Percentiles rank a stretch among this genome's conserved stretches.
phyloP scores from a whole-genome alignment of 768 basidiomycete species.

The Lactarius sanguifluus region DNA sequence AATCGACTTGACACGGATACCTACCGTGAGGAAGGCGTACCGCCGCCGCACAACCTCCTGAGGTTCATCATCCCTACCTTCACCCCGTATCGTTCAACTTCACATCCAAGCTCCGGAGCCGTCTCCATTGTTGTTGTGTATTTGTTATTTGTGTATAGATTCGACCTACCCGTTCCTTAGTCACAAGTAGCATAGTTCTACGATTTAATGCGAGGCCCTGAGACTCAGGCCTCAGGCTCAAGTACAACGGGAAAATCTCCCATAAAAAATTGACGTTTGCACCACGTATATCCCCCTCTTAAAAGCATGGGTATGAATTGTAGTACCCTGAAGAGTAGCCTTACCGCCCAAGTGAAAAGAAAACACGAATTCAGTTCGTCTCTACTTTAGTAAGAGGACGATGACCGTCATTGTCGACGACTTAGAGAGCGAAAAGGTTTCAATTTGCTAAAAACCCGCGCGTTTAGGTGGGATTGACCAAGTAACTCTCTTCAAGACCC shows the following conservation, averaged over 20 bases:
- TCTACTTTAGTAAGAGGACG: no score
- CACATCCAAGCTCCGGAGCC: neutral
- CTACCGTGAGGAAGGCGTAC: constrained; percentile 31
- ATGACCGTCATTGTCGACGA: neutral
- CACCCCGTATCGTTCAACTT: neutral
- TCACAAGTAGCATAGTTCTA: neutral
- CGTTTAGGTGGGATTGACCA: no score
- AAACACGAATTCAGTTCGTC: no score
- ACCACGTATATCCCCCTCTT: no score
- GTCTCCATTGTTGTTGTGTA: neutral
- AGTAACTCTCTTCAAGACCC: no score
- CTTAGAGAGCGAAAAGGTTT: neutral
- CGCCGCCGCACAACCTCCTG: neutral
- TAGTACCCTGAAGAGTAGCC: no score
- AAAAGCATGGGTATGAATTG: no score
- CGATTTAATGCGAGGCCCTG: neutral
- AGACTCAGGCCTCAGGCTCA: neutral
- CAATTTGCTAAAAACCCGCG: no score
- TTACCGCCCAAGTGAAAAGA: no score
- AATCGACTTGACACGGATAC: constrained; percentile 57
- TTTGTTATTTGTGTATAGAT: neutral
- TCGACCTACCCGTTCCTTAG: neutral
- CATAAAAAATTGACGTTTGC: no score
- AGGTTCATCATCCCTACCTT: neutral
- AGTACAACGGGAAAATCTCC: no score